Evolutionary conservation across 306 rosid species (phyloP), one percentile per base, ranked within the genome.

Genomic region (Dalbergia cochinchinensis): DNA sequence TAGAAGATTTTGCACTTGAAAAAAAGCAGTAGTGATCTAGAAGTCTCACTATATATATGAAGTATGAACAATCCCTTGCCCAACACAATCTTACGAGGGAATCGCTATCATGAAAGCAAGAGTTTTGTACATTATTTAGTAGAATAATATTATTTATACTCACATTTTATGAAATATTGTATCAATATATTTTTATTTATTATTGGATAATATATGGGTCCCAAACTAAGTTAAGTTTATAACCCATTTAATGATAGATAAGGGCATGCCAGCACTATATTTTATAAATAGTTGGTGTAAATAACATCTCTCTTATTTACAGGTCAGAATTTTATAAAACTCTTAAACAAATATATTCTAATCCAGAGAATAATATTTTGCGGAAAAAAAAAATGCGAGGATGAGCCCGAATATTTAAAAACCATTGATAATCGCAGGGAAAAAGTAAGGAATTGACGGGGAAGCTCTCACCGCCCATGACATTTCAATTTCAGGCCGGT

Each of bases 401-500:
- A 71, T 76, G 73, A 76, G 66, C 8, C 14, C 48, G 69, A 80
- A 71, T 84, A 76, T 80, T 51, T 26, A 58, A 57, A 34, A 11
- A 11, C 11, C 18, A 7, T 50, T 76, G 61, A n/a, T 44, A 9
- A 65, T 34, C 31, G 33, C 26, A 4, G 1, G 6, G 37, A 50
- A 61, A 59, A 73, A 55, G 71, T 65, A 16, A 22, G 12, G 35
- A 64, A 55, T 57, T 80, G 79, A 64, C 14, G 44, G 20, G 44
- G 42, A 41, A 57, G 80, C 67, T 55, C 39, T 50, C 45, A 1
- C 71, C 3, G 5, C 51, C 61, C 33, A 22, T 8, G 63, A 58
- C 65, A 14, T 74, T 45, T 45, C 8, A 44, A 7, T 44, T 33
- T 69, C 53, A 58, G 58, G 69, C 39, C 8, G 19, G 11, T 58